These are phyloP conservation scores for Plectranthus barbatus DNA, from an alignment of 257 asterid genomes.

Conservation along the genomic window DNA sequence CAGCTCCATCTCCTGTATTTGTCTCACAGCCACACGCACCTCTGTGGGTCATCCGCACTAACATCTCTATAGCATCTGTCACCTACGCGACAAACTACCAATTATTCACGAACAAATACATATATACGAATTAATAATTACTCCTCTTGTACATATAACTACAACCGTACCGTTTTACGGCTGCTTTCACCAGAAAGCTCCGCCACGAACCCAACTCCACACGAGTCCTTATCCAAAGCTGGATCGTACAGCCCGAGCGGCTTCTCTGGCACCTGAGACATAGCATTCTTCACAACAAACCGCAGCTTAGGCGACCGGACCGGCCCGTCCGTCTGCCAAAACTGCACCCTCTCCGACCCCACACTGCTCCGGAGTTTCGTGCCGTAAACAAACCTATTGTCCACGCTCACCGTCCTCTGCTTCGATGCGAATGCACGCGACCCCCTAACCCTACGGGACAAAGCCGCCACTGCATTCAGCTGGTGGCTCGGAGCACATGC, in stretches of 20 bases:
- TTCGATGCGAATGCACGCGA: slow-evolving; percentile 24
- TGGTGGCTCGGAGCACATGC: slow-evolving; percentile 50
- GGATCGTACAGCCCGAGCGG: slow-evolving; percentile 96
- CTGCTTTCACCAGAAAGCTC: slow-evolving; percentile 92
- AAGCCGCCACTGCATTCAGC: slow-evolving; percentile 63
- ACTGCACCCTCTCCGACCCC: slow-evolving; percentile 44
- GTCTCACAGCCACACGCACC: slow-evolving; percentile 99
- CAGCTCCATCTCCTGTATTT: slow-evolving; percentile 99
- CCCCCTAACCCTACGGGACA: slow-evolving; percentile 41
- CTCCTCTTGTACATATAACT: background rate
- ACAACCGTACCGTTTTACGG: slow-evolving; percentile 73
- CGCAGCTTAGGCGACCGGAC: slow-evolving; percentile 47
- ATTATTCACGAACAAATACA: background rate
- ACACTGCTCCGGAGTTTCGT: slow-evolving; percentile 28
- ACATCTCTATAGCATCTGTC: slow-evolving; percentile 93
- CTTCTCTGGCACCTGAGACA: slow-evolving; percentile 92
- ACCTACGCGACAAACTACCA: slow-evolving; percentile 38
- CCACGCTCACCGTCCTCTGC: slow-evolving; percentile 28
- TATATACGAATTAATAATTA: background rate
- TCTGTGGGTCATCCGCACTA: slow-evolving; percentile 90
- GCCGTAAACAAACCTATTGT: slow-evolving; percentile 40
- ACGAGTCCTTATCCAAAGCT: slow-evolving; percentile 86
- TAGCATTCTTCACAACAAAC: slow-evolving; percentile 48
- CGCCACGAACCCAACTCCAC: slow-evolving; percentile 98
- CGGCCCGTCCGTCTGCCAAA: slow-evolving; percentile 54